Evolutionary conservation across 352 stramenopile species (phyloP), one percentile per base, ranked within the genome.

Genomic region (Globisporangium nunn): DNA sequence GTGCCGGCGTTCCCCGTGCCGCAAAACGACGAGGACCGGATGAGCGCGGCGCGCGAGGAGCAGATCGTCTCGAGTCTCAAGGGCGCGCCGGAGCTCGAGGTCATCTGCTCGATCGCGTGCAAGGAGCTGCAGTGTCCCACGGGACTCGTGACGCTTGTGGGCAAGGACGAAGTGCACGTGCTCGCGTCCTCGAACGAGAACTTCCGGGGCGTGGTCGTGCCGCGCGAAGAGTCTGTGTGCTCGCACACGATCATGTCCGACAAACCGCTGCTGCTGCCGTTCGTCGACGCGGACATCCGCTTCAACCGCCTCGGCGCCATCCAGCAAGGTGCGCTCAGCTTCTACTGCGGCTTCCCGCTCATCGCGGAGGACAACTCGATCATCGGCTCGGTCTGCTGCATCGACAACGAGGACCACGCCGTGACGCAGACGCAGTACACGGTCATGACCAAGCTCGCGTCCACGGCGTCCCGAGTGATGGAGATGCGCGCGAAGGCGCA

Each of bases 261-360:
- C 50, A 68, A 74, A 40, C 80, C 77, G 23, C 54, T 90, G 5
- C 62, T 90, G 17, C 58, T 88, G 23, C 68, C 70, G 1, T 65
- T 85, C 30, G 71, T 74, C 2, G 74, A 84, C 50, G 74, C 80
- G 3, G 77, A 90, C 41, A 61, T 88, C 17, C 80, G 80, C 28
- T 88, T 88, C 51, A 66, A 53, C 56, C 61, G 73, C 30, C 70
- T 74, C 55, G 62, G 67, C 23, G 47, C 58, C 40, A 65, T 84
- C 30, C 63, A 67, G 44, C 51, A 63, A 7, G 52, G 75, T 0
- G 74, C 66, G 29, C 50, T 75, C 23, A 74, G 68, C 44, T 90
- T 84, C 65, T 88, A 91, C 66, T 75, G 61, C 67, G 80, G 78
- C 12, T 86, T 90, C 61, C 80, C 80, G 1, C 59, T 90, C 40